A percentile compares a stretch with the other conserved stretches of the same genome.
phyloP scores from a whole-genome alignment of 2,329 filamentous ascomycete genomes.

The Lomentospora prolificans region DNA sequence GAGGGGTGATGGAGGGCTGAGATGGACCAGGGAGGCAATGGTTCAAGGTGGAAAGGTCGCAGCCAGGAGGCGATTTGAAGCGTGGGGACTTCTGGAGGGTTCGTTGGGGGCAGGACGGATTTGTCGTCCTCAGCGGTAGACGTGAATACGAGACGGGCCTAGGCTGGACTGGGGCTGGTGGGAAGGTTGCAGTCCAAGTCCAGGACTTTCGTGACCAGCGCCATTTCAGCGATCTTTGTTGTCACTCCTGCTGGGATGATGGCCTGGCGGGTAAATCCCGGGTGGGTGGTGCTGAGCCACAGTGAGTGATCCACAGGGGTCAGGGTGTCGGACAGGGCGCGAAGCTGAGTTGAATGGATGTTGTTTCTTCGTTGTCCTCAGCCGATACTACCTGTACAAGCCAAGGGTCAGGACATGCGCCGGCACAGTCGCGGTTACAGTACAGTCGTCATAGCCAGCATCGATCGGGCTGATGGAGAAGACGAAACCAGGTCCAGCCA shows the following conservation, averaged over 20 bases:
- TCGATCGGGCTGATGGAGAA: too few relatives aligned
- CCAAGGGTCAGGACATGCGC: too few relatives aligned
- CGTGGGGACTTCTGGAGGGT: neutral
- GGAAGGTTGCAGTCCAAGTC: neutral
- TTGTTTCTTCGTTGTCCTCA: too few relatives aligned
- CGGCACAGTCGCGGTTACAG: too few relatives aligned
- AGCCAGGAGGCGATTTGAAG: neutral
- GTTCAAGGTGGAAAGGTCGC: neutral
- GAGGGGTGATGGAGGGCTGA: neutral
- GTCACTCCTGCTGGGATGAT: neutral
- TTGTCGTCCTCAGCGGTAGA: neutral
- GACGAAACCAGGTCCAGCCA: too few relatives aligned
- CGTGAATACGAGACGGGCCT: neutral
- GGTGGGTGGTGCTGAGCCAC: neutral
- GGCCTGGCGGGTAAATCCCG: neutral
- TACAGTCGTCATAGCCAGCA: too few relatives aligned
- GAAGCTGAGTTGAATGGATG: neutral
- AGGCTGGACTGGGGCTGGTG: slow-evolving; percentile 1
- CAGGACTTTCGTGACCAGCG: neutral
- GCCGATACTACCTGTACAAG: too few relatives aligned
- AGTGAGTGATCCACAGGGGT: neutral
- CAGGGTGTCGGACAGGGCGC: neutral
- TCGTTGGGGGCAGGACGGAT: neutral
- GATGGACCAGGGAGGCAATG: neutral
- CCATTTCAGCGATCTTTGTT: neutral